Percentiles rank a stretch among this genome's conserved stretches.
phyloP scores from a whole-genome alignment of 768 basidiomycete genomes.

The Hygrocybe punicea region DNA sequence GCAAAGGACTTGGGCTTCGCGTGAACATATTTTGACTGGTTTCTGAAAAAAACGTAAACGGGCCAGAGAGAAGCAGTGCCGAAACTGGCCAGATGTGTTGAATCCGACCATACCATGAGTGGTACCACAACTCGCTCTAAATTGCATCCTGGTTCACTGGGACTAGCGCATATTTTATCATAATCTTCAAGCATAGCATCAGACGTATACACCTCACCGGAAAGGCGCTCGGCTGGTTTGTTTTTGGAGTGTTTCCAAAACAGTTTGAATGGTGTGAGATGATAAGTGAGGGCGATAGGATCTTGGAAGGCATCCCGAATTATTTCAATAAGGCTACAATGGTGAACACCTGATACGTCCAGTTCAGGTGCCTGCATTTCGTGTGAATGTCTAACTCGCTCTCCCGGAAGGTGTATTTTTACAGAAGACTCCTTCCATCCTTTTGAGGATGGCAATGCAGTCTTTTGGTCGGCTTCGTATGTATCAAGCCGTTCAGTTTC shows the following conservation, averaged over 20 bases:
- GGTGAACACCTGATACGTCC: conserved; percentile 19
- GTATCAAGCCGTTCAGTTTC: conserved; percentile 15
- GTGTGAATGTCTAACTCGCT: conserved; percentile 11
- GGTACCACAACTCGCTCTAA: conserved; percentile 14
- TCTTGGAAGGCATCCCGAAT: conserved; percentile 13
- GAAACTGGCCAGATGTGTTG: conserved; percentile 28
- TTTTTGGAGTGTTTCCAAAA: conserved; percentile 11
- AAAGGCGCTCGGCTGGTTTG: conserved; percentile 9
- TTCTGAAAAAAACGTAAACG: conserved; percentile 33
- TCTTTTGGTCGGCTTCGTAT: neutral
- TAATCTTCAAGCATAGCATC: conserved; percentile 13
- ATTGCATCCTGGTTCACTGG: conserved; percentile 11
- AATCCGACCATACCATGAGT: conserved; percentile 30
- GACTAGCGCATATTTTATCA: conserved; percentile 2
- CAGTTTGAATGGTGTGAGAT: conserved; percentile 20
- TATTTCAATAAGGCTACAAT: conserved; percentile 17
- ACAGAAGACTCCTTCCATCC: conserved; percentile 23
- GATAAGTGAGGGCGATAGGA: conserved; percentile 5
- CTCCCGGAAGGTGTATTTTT: conserved; percentile 27
- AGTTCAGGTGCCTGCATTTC: conserved; percentile 16
- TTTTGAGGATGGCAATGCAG: conserved; percentile 13
- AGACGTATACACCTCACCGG: conserved; percentile 17
- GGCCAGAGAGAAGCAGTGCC: conserved; percentile 34
- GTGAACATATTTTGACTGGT: conserved; percentile 35
- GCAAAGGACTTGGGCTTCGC: conserved; percentile 17